phyloP scores from a whole-genome alignment of 495 filamentous ascomycete species.

The Trichoderma asperelloides region DNA sequence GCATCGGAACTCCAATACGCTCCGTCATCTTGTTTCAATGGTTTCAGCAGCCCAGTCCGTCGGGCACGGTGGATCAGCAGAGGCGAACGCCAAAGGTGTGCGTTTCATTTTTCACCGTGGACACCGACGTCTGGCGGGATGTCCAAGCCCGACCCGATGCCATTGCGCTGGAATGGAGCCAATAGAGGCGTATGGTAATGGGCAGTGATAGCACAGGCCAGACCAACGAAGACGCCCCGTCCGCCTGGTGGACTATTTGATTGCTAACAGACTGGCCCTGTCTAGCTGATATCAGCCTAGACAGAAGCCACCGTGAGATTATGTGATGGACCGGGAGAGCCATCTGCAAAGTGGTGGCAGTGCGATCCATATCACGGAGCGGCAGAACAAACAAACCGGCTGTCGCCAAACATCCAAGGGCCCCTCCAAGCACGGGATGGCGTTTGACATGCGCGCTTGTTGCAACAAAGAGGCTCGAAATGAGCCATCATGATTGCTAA shows the following conservation, averaged over 20 bases:
- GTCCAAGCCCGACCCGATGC: not conserved
- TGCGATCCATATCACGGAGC: not conserved
- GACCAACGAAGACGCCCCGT: not conserved
- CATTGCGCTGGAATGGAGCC: slow-evolving; percentile 2
- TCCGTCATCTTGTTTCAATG: not conserved
- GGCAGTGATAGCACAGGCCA: not conserved
- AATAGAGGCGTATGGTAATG: not conserved
- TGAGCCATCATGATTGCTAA: not conserved
- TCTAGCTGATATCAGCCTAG: not conserved
- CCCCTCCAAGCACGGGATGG: not conserved
- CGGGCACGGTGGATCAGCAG: not conserved
- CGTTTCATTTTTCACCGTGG: too few relatives aligned
- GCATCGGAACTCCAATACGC: too few relatives aligned
- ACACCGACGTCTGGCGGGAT: too few relatives aligned
- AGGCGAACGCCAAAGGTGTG: not conserved
- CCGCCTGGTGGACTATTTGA: too few relatives aligned
- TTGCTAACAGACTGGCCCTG: not conserved
- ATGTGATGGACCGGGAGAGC: not conserved
- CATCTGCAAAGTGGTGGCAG: not conserved
- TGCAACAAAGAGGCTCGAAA: not conserved
- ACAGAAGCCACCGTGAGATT: not conserved
- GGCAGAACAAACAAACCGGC: not conserved
- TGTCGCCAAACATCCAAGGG: not conserved
- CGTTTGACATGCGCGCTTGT: not conserved
- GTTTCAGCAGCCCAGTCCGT: not conserved